phyloP scores from a whole-genome alignment of 2,329 filamentous ascomycete genomes.

The Paradendryphiella salina region DNA sequence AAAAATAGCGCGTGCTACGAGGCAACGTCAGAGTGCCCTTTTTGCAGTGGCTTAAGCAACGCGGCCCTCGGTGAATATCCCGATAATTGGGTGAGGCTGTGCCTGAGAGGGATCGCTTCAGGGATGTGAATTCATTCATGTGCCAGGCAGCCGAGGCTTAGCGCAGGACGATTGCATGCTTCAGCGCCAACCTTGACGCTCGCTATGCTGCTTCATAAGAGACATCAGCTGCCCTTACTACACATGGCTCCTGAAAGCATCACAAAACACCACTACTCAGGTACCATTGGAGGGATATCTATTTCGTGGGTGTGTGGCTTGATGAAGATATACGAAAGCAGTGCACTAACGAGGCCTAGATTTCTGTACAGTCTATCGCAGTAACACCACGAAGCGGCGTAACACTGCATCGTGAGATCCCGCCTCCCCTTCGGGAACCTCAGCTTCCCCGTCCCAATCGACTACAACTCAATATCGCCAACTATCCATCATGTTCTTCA shows the following conservation, averaged over 20 bases:
- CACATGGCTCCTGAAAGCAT: conserved; percentile 1
- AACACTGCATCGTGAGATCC: conserved; percentile 7
- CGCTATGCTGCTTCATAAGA: conserved; percentile 4
- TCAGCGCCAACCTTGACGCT: not conserved
- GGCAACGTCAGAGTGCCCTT: not conserved
- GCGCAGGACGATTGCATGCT: not conserved
- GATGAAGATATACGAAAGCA: conserved; percentile 2
- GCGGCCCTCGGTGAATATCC: not conserved
- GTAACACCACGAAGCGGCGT: conserved; percentile 1
- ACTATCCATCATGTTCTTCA: conserved; percentile 7
- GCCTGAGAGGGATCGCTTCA: conserved; percentile 10
- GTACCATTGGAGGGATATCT: conserved; percentile 5
- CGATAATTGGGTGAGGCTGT: conserved; percentile 4
- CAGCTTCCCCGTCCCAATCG: not conserved
- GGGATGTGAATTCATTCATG: conserved; percentile 7
- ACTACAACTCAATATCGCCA: not conserved
- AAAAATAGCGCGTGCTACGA: conserved; percentile 2
- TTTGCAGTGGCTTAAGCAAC: not conserved
- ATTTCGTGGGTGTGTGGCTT: not conserved
- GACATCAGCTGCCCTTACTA: not conserved
- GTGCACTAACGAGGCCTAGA: conserved; percentile 16
- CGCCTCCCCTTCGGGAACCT: not conserved
- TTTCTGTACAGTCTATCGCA: conserved; percentile 1
- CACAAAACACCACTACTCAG: not conserved
- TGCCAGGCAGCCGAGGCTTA: conserved; percentile 3